These are phyloP conservation scores for Trichophyton mentagrophytes DNA, from an alignment of 2,329 filamentous ascomycete genomes.

Conservation along the genomic window DNA sequence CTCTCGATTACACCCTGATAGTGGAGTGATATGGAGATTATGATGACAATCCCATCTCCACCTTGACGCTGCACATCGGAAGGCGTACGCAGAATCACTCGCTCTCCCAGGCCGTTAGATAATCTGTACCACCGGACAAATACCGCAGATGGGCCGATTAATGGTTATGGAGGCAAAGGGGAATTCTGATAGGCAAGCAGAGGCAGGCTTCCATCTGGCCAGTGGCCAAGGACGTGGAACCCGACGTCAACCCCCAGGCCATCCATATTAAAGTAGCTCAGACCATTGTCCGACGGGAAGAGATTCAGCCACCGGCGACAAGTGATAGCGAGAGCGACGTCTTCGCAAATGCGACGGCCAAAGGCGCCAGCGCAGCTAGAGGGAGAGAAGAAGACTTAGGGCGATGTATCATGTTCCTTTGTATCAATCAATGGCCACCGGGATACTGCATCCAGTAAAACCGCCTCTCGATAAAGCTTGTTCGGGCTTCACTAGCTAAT, in stretches of 20 bases:
- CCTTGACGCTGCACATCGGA: neutral
- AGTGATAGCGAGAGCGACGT: neutral
- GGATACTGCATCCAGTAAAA: neutral
- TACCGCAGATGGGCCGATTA: neutral
- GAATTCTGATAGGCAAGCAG: neutral
- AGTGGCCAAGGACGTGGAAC: neutral
- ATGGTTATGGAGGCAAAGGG: neutral
- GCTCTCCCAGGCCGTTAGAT: neutral
- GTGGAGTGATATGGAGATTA: neutral
- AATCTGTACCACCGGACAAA: neutral
- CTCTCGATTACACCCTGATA: neutral
- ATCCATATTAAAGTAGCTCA: no score
- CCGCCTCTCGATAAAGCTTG: conserved; percentile 2
- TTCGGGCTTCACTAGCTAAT: neutral
- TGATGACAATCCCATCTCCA: neutral
- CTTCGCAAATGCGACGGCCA: neutral
- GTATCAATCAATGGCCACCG: neutral
- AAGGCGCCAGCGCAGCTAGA: neutral
- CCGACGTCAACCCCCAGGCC: neutral
- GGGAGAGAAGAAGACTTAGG: neutral
- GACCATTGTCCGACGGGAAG: no score
- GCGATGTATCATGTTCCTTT: no score
- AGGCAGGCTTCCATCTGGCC: neutral
- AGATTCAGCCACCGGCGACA: neutral
- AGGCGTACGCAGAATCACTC: neutral